These are phyloP conservation scores for Leishmania lainsoni DNA, from an alignment of 208 protist species.

Conservation along the genomic window DNA sequence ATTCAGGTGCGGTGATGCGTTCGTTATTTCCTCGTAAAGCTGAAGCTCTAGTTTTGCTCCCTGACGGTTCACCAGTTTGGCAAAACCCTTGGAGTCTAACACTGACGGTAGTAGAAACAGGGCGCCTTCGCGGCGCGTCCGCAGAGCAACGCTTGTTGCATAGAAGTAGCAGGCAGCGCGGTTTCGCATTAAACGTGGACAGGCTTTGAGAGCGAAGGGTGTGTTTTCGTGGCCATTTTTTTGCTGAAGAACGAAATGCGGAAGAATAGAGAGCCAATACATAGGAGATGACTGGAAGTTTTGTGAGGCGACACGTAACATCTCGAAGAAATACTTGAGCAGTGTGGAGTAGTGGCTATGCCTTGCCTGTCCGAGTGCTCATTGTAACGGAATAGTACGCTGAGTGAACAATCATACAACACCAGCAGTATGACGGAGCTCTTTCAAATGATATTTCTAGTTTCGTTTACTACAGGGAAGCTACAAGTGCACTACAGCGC, in stretches of 20 bases:
- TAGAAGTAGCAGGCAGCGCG: not conserved
- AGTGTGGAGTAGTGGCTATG: no score
- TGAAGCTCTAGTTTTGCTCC: conserved; percentile 42
- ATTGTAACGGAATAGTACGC: not conserved
- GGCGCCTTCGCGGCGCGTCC: conserved; percentile 4
- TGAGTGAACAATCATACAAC: not conserved
- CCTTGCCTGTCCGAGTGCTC: not conserved
- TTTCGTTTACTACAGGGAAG: conserved; percentile 26
- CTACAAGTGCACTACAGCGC: conserved; percentile 17
- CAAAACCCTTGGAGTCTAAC: conserved; percentile 74
- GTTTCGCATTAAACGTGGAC: conserved; percentile 6
- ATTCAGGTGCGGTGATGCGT: conserved; percentile 23
- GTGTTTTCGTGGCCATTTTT: not conserved
- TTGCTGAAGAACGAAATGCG: not conserved
- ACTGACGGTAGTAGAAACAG: conserved; percentile 80
- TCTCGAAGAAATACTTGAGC: not conserved
- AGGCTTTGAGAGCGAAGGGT: not conserved
- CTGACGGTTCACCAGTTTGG: conserved; percentile 50
- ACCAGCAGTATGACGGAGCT: not conserved
- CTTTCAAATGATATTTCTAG: not conserved
- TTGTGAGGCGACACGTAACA: not conserved
- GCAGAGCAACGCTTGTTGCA: conserved; percentile 2
- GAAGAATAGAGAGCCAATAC: not conserved
- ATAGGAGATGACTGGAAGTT: not conserved
- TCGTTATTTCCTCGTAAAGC: conserved; percentile 35